Base-by-base conservation (phyloP, 2,329 filamentous ascomycete species). In the Aspergillus oerlinghausenensis region DNA sequence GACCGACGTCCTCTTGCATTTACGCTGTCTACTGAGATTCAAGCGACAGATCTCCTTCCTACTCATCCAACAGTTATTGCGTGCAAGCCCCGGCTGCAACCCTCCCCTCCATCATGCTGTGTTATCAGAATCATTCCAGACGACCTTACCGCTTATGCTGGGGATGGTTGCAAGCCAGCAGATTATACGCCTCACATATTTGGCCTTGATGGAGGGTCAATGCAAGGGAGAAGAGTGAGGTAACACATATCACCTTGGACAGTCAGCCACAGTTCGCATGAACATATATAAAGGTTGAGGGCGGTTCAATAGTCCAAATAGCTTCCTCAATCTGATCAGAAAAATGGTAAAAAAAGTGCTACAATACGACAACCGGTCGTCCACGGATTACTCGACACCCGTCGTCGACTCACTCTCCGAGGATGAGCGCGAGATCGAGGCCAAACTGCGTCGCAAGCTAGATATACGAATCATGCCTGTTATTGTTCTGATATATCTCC, bases 391-490 rank as follows among this genome's bases (percentile, higher is more conserved):
- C n/a, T 19, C 42, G 42, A 3, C 10, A 23, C 42, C 42, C 10
- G 42, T 45, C n/a, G n/a, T 45, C 4, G 42, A 45, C 42, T 45
- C 42, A 3, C 42, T 45, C 8, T 45, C 42, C 42, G 42, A 45
- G 23, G 42, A 47, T 23, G 57, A 57, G n/a, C 48, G 43, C 26
- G 25, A 25, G 3, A 52, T 58, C 43, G 64, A 67, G 54, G 57
- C 55, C 25, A 57, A 63, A 29, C 51, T 67, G 11, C 55, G 56
- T 11, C 55, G 61, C 4, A 65, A 61, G 32, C 59, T 67, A 23
- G 65, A 68, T 50, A 55, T 58, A 14, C 50, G 60, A 9, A 63
- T 67, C 35, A 60, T 67, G 25, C 61, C 63, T 11, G 28, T 65
- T 23, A 52, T 65, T 32, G 54, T 65, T 19, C 40, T 69, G 10